Percentiles rank a stretch among this genome's conserved stretches.
These are phyloP conservation scores for Plasmodium yoelii DNA, from an alignment of 169 alveolate species.

Conservation along the genomic window DNA sequence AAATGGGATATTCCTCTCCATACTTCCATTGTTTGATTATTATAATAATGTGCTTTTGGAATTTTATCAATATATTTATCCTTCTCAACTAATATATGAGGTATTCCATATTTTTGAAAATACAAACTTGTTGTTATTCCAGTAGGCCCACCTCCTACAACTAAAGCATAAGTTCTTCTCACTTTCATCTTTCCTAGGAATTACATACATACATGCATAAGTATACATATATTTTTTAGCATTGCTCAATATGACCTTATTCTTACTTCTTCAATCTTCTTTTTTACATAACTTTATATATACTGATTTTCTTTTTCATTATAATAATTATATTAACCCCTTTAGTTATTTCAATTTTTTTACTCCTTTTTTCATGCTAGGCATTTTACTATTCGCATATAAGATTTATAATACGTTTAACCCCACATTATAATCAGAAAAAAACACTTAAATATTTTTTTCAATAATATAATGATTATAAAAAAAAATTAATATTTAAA, in stretches of 20 bases:
- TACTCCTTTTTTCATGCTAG: no score
- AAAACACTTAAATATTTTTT: no score
- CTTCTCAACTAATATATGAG: conserved; percentile 88
- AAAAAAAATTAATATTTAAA: no score
- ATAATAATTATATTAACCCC: no score
- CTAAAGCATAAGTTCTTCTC: conserved; percentile 84
- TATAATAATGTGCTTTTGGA: conserved; percentile 94
- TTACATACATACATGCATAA: not conserved
- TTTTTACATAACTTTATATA: not conserved
- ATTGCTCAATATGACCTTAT: not conserved
- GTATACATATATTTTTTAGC: not conserved
- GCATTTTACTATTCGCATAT: no score
- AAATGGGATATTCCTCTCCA: conserved; percentile 52
- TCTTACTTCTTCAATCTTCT: not conserved
- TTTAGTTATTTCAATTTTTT: no score
- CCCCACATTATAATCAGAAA: no score
- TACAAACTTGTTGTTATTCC: conserved; percentile 92
- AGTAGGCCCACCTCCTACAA: conserved; percentile 96
- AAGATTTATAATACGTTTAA: no score
- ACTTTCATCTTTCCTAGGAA: conserved; percentile 17
- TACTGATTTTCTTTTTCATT: not conserved
- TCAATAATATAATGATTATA: no score
- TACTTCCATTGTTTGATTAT: conserved; percentile 94
- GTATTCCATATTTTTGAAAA: conserved; percentile 87
- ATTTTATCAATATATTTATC: conserved; percentile 80